phyloP scores from a whole-genome alignment of 495 filamentous ascomycete genomes.

The Tuber borchii region DNA sequence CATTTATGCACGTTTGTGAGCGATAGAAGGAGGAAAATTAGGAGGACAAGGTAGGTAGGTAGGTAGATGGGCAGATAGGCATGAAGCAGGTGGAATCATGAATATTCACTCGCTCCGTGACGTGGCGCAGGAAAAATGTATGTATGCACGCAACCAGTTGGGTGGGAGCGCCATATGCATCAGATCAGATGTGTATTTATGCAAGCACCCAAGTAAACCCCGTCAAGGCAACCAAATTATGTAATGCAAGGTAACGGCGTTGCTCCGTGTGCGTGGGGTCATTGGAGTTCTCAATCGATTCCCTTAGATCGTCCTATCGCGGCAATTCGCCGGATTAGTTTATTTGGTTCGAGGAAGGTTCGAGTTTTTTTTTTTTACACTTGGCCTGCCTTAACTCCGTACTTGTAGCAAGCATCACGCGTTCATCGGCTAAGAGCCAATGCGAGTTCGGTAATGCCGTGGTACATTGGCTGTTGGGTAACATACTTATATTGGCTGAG shows the following conservation, averaged over 20 bases:
- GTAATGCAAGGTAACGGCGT: neutral
- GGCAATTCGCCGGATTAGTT: neutral
- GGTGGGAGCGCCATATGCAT: neutral
- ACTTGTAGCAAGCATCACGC: neutral
- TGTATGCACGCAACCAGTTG: neutral
- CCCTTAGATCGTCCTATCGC: neutral
- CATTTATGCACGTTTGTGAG: neutral
- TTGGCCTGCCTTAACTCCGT: neutral
- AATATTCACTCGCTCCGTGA: slow-evolving; percentile 1
- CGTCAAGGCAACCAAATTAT: neutral
- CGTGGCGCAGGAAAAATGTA: neutral
- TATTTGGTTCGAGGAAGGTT: neutral
- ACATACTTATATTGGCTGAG: neutral
- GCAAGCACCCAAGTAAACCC: neutral
- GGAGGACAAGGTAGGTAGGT: neutral
- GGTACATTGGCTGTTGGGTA: neutral
- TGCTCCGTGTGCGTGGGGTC: neutral
- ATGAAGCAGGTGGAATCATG: neutral
- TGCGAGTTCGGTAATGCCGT: neutral
- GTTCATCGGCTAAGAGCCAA: neutral
- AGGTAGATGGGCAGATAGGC: neutral
- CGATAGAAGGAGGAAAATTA: neutral
- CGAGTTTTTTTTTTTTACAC: neutral
- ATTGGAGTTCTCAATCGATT: neutral
- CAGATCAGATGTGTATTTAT: neutral